Base-by-base conservation (phyloP, 2,329 filamentous ascomycete genomes). In the Tolypocladium nubicola region DNA sequence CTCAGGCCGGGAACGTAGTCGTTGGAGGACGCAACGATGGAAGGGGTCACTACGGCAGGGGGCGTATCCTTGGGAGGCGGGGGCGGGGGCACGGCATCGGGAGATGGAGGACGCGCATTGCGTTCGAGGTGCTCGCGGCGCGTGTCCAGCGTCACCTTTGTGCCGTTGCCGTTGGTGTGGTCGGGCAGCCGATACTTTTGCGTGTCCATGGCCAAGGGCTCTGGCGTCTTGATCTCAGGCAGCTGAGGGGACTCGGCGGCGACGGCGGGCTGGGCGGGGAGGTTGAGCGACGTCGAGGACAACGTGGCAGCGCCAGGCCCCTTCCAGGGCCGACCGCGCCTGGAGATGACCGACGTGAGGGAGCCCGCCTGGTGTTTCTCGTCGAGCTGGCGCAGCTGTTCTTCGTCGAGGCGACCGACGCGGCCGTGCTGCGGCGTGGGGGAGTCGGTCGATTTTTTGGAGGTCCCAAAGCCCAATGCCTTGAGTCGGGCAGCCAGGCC, bases 101-200 rank as follows among this genome's bases (percentile, higher is more conserved):
- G 69, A 47, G 68, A 70, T 23, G 73, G 72, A 38, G 72, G 73
- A 59, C 72, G 75, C 21, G 69, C 64, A 52, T 74, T 75, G 58
- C 79, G 76, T 55, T 83, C 78, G 57, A 86, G 69, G 61, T 85
- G 83, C 62, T 84, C 81, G 62, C 77, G 76, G 57, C 79, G 79
- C 49, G 76, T 83, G 41, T 82, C 79, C 38, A 77, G 73, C 60
- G 82, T 82, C 45, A 78, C 79, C 67, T 87, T 86, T 68, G 84
- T 79, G 72, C 84, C 83, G 76, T 89, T 82, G 71, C 83, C 79
- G 72, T 84, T 86, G 55, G 76, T 81, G 68, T 86, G 82, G 70
- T 90, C 87, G 57, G 87, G 86, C 68, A 90, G 74, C 50, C 84
- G 81, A 68, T 89, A 90, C 71, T 90, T 90, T 67, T 87, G 81